phyloP scores from a whole-genome alignment of 768 basidiomycete genomes.

The Leucocoprinus birnbaumii region DNA sequence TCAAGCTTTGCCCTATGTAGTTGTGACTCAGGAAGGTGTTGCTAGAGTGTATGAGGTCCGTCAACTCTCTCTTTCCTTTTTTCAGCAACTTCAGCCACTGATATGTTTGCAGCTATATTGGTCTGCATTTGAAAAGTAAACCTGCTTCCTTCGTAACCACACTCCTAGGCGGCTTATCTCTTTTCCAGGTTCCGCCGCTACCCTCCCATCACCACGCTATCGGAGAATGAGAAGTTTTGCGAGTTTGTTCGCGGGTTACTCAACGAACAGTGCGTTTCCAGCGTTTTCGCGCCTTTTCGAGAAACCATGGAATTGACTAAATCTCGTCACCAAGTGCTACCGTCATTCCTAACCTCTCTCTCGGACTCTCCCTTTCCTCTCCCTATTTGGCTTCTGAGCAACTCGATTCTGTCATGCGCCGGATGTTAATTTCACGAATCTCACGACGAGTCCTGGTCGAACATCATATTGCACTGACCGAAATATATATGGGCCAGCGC shows the following conservation, averaged over 20 bases:
- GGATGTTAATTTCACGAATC: slow-evolving; percentile 90
- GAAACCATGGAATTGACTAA: too few relatives aligned
- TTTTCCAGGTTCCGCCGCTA: slow-evolving; percentile 63
- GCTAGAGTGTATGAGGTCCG: slow-evolving; percentile 81
- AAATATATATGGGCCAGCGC: slow-evolving; percentile 39
- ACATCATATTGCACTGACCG: slow-evolving; percentile 83
- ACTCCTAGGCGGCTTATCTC: slow-evolving; percentile 9
- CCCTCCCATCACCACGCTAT: slow-evolving; percentile 65
- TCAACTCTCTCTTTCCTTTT: slow-evolving; percentile 7
- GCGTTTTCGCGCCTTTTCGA: too few relatives aligned
- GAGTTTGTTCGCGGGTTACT: slow-evolving; percentile 61
- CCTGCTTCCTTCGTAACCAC: background rate
- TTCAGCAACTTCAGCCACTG: background rate
- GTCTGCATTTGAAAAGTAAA: slow-evolving; percentile 82
- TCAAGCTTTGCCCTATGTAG: slow-evolving; percentile 81
- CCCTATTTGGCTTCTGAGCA: slow-evolving; percentile 74
- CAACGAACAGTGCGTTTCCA: slow-evolving; percentile 69
- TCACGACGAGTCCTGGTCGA: slow-evolving; percentile 87
- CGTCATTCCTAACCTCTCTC: slow-evolving; percentile 77
- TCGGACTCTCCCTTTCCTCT: slow-evolving; percentile 84
- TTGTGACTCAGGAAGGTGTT: slow-evolving; percentile 82
- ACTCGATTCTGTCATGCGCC: slow-evolving; percentile 83
- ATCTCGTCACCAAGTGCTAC: slow-evolving; percentile 54
- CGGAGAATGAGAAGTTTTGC: slow-evolving; percentile 82
- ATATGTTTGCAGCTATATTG: slow-evolving; percentile 68